A percentile compares a stretch with the other conserved stretches of the same genome.
These are phyloP conservation scores for Luffa acutangula DNA, from an alignment of 306 rosid species.

Conservation along the genomic window DNA sequence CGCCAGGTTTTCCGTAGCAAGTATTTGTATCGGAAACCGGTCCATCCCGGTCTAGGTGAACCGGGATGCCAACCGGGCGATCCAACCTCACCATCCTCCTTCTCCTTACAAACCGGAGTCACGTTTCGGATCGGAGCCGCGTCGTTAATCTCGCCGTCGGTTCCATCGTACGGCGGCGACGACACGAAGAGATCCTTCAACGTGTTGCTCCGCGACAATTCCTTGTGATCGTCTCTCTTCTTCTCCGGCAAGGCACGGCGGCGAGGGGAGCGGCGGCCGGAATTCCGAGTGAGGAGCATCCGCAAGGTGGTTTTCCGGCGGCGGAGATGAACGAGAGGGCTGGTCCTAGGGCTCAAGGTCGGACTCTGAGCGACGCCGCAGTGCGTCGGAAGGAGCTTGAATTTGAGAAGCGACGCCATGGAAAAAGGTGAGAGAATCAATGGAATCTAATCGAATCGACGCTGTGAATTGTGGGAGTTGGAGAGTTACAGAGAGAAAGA, in stretches of 20 bases:
- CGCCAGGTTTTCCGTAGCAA: constrained; percentile 72
- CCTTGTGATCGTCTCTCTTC: constrained; percentile 26
- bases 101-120: constrained; percentile 7
- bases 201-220: constrained; percentile 34
- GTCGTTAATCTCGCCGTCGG: neutral
- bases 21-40: constrained; percentile 56
- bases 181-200: constrained; percentile 65
- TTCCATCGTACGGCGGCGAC: constrained; percentile 39
- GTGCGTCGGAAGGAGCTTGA: constrained; percentile 67
- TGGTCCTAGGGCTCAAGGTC: constrained; percentile 63
- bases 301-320: constrained; percentile 61
- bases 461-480: neutral
- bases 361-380: constrained; percentile 74
- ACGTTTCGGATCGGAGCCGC: neutral
- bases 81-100: constrained; percentile 13
- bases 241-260: constrained; percentile 22
- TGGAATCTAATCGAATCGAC: neutral
- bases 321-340: constrained; percentile 60
- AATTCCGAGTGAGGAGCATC: constrained; percentile 42
- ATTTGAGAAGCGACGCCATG: constrained; percentile 71
- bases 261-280: constrained; percentile 28
- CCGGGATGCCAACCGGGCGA: constrained; percentile 25
- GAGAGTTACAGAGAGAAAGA: neutral
- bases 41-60: constrained; percentile 46
- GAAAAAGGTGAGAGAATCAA: neutral